Evolutionary conservation across 202 grass and related monocot species (phyloP).

Genomic region (Schoenoplectus tabernaemontani): DNA sequence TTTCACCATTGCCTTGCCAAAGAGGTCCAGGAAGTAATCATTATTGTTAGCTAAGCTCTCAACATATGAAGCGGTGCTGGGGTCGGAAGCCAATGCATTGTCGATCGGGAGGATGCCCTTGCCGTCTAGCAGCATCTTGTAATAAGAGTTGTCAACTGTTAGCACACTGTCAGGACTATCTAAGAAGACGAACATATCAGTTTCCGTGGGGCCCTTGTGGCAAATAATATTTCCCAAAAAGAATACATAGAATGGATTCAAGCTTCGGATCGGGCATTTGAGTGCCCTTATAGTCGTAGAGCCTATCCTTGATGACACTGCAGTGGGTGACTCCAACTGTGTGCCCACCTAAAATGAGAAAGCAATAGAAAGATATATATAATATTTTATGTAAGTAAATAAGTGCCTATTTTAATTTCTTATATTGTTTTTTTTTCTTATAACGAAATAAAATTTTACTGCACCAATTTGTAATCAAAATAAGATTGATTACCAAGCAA

Average conservation of each 20-base stretch:
- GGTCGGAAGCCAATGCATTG: constrained; percentile 33
- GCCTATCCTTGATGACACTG: constrained; percentile 35
- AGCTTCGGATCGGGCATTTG: constrained; percentile 33
- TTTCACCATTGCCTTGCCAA: constrained; percentile 34
- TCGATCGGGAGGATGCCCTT: constrained; percentile 44
- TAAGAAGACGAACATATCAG: constrained; percentile 30
- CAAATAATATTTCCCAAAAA: constrained; percentile 32
- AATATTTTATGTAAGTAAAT: no score
- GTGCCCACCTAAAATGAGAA: constrained; percentile 45
- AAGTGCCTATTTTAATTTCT: no score
- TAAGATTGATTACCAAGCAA: constrained; percentile 25
- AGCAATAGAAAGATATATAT: no score
- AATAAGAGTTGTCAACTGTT: constrained; percentile 40
- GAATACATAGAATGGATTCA: constrained; percentile 19
- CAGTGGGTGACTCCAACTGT: constrained; percentile 58
- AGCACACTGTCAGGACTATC: constrained; percentile 32
- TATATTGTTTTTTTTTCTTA: background rate
- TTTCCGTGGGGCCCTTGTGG: constrained; percentile 14
- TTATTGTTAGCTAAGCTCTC: constrained; percentile 9
- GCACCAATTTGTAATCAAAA: background rate
- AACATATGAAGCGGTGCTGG: constrained; percentile 26
- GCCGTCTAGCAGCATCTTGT: constrained; percentile 20
- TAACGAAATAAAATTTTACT: background rate
- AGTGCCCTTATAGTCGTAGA: constrained; percentile 29
- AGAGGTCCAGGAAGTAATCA: constrained; percentile 17